Percentiles rank a stretch among this genome's conserved stretches.
phyloP scores from a whole-genome alignment of 1,284 basidiomycete species.

The Amylostereum chailletii region DNA sequence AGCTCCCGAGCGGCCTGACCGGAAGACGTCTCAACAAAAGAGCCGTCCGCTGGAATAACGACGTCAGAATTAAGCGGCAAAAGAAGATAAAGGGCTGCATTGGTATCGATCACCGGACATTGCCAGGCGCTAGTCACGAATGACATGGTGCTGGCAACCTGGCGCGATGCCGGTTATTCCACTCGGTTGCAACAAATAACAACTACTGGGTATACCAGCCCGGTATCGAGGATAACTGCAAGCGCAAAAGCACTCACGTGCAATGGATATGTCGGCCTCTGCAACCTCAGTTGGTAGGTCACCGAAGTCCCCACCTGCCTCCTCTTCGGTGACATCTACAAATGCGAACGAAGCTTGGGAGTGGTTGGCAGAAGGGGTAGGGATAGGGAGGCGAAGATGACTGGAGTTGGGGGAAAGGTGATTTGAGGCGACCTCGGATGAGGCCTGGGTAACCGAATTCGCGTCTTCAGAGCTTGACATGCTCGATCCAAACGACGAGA shows the following conservation, averaged over 20 bases:
- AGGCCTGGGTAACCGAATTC: neutral
- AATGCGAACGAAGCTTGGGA: conserved; percentile 36
- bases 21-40: conserved; percentile 70
- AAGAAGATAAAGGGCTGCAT: conserved; percentile 4
- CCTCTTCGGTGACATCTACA: conserved; percentile 24
- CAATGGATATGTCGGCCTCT: conserved; percentile 50
- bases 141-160: too few relatives aligned
- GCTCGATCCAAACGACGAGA: neutral
- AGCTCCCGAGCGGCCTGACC: conserved; percentile 64
- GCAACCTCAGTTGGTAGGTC: conserved; percentile 39
- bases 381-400: conserved; percentile 36
- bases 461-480: neutral
- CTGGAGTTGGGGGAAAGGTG: conserved; percentile 11
- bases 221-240: too few relatives aligned
- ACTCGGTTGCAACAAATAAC: too few relatives aligned
- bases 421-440: conserved; percentile 11
- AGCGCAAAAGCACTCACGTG: conserved; percentile 35
- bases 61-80: neutral
- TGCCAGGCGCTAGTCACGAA: too few relatives aligned
- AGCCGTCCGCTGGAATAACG: conserved; percentile 47
- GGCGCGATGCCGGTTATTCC: too few relatives aligned
- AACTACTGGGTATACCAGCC: too few relatives aligned
- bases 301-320: conserved; percentile 14
- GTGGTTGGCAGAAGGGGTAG: conserved; percentile 28
- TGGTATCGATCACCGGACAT: neutral